Evolutionary conservation across 202 grass and related monocot genomes (phyloP), one percentile per base, ranked within the genome.

Genomic region (Panicum virgatum): DNA sequence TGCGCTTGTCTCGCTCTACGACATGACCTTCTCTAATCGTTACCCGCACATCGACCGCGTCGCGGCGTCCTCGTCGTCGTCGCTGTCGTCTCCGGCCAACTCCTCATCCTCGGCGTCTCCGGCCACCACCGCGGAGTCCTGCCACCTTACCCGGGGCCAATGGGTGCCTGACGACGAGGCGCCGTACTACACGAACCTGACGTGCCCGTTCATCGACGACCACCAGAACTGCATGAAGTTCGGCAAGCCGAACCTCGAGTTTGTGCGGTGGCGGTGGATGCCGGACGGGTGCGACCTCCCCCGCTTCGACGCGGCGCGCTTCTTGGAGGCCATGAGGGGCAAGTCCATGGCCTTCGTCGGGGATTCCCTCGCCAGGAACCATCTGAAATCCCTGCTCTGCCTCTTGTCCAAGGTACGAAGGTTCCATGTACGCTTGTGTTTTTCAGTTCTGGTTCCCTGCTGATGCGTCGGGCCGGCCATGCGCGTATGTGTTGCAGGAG

Each of bases 201-300:
- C 86, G 25, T 94, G 92, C 81, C 82, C 74, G 13, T 63, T 86
- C 73, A 92, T 94, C 87, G 89, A 92, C 70, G 89, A 90, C 45
- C 89, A 71, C 85, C 92, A 94, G 89, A 94, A 94, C 79, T 94
- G 92, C 89, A 81, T 88, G 62, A 92, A 80, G 84, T 88, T 85
- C 51, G 89, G 89, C 23, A 86, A 86, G 81, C 87, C 89, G 6
- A 88, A 86, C 82, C 47, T 82, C 23, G 87, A 90, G 57, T 94
- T 87, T 67, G 6, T 94, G 79, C 64, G 65, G 12, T 94, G 89
- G 89, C 77, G 81, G 75, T 94, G 92, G 92, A 16, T 13, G 68
- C 89, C 92, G 0, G 77, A 87, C 32, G 72, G 73, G 46, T 94
- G 92, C 37, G 81, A 88, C 8, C 81, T 94, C 0, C 81, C 92